phyloP scores from a whole-genome alignment of 2,329 filamentous ascomycete genomes.

The Gliomastix tumulicola region DNA sequence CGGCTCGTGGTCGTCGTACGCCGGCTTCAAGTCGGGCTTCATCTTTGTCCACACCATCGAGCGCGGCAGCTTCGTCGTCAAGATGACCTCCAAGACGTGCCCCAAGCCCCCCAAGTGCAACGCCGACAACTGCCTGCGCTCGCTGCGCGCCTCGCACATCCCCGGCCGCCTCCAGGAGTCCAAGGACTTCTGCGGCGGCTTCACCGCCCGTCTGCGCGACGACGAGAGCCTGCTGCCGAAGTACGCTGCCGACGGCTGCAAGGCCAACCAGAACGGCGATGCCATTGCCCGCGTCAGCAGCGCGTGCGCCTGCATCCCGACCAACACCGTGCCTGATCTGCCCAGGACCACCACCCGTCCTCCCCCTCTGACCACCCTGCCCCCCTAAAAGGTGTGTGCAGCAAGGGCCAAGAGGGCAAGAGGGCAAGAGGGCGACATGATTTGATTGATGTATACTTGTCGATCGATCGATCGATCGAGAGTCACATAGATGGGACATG shows the following conservation, averaged over 20 bases:
- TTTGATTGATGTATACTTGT: too few relatives aligned
- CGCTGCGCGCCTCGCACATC: slow-evolving; percentile 8
- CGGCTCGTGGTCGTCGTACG: slow-evolving; percentile 36
- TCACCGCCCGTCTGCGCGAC: slow-evolving; percentile 9
- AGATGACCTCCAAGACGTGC: slow-evolving; percentile 8
- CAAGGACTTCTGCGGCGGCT: slow-evolving; percentile 11
- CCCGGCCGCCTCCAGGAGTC: slow-evolving; percentile 11
- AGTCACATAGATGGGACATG: too few relatives aligned
- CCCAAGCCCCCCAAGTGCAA: slow-evolving; percentile 11
- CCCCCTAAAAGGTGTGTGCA: too few relatives aligned
- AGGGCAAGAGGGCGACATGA: too few relatives aligned
- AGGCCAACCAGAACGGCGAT: slow-evolving; percentile 4
- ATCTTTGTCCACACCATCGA: slow-evolving; percentile 35
- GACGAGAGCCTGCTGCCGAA: slow-evolving; percentile 10
- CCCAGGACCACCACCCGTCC: slow-evolving; percentile 13
- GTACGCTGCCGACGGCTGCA: slow-evolving; percentile 10
- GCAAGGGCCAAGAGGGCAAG: too few relatives aligned
- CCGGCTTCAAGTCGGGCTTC: slow-evolving; percentile 32
- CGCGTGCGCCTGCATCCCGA: slow-evolving; percentile 13
- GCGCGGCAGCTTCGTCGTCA: slow-evolving; percentile 30
- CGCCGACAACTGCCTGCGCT: slow-evolving; percentile 13
- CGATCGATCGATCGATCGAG: too few relatives aligned
- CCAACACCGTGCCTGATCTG: slow-evolving; percentile 11
- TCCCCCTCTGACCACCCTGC: slow-evolving; percentile 12
- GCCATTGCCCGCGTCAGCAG: slow-evolving; percentile 12